Percentiles rank a stretch among this genome's conserved stretches.
These are phyloP conservation scores for Poronia punctata DNA, from an alignment of 495 filamentous ascomycete species.

Conservation along the genomic window DNA sequence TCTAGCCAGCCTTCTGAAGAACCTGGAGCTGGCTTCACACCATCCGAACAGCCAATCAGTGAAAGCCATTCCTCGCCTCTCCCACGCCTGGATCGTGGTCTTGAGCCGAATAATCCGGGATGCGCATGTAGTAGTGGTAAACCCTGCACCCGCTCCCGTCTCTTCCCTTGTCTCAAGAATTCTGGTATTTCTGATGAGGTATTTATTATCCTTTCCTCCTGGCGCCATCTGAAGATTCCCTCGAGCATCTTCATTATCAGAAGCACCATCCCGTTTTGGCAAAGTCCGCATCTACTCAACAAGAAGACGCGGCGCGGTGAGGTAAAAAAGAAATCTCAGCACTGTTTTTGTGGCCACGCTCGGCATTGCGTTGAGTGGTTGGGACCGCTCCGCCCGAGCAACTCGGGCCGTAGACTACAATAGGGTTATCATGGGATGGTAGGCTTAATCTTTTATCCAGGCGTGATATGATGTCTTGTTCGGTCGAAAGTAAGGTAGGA, in stretches of 20 bases:
- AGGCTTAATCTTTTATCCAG: too few species aligned
- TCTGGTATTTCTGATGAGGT: conserved; percentile 9
- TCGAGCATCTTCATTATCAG: not conserved
- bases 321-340: conserved; percentile 10
- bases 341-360: not conserved
- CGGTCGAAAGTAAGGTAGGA: too few species aligned
- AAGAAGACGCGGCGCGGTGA: conserved; percentile 3
- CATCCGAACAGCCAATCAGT: conserved; percentile 2
- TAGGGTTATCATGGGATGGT: too few species aligned
- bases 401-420: too few species aligned
- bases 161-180: conserved; percentile 9
- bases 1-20: not conserved
- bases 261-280: not conserved
- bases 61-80: conserved; percentile 6
- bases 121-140: not conserved
- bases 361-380: not conserved
- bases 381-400: not conserved
- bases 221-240: not conserved
- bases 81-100: not conserved
- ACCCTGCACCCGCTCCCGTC: not conserved
- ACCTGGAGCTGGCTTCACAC: not conserved
- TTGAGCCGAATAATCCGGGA: not conserved
- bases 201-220: not conserved
- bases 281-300: not conserved
- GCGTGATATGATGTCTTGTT: too few species aligned